Conservation (phyloP, 495 filamentous ascomycete species). For the Penicillium turbatum region DNA sequence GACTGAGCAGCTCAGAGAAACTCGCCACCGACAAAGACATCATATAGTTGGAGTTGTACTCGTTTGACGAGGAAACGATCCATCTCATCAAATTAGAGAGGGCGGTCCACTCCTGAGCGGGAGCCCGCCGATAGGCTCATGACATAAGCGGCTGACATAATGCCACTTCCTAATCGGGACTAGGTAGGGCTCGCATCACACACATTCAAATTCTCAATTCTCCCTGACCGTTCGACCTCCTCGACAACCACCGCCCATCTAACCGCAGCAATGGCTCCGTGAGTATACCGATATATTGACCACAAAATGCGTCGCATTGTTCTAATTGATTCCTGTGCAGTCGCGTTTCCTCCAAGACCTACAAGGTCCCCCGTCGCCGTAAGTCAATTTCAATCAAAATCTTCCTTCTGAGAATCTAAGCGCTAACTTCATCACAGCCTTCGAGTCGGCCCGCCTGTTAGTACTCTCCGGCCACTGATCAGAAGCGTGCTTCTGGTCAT, state of each 20-base stretch:
- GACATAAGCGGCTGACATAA: not conserved
- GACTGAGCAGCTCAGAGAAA: no score
- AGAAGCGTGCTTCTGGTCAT: conserved; percentile 94
- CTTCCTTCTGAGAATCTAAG: conserved; percentile 11
- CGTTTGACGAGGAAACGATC: no score
- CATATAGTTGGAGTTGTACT: no score
- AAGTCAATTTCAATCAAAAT: conserved; percentile 30
- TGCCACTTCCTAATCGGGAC: not conserved
- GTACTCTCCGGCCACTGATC: conserved; percentile 93
- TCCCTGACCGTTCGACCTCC: conserved; percentile 5
- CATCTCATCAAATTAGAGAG: no score
- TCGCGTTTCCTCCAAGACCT: conserved; percentile 93
- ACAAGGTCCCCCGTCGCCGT: conserved; percentile 82
- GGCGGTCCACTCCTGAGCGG: no score
- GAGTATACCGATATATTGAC: conserved; percentile 29
- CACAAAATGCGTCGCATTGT: conserved; percentile 12
- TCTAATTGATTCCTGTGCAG: conserved; percentile 37
- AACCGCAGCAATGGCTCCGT: conserved; percentile 52
- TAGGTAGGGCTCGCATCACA: conserved; percentile 1
- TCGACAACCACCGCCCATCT: conserved; percentile 3
- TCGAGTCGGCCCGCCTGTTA: conserved; percentile 99
- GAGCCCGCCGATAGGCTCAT: not conserved
- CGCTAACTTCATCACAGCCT: conserved; percentile 53
- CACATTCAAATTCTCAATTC: conserved; percentile 3
- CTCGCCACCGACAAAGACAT: no score